These are phyloP conservation scores for Microdochium bolleyi DNA, from an alignment of 2,329 filamentous ascomycete genomes.

Conservation along the genomic window DNA sequence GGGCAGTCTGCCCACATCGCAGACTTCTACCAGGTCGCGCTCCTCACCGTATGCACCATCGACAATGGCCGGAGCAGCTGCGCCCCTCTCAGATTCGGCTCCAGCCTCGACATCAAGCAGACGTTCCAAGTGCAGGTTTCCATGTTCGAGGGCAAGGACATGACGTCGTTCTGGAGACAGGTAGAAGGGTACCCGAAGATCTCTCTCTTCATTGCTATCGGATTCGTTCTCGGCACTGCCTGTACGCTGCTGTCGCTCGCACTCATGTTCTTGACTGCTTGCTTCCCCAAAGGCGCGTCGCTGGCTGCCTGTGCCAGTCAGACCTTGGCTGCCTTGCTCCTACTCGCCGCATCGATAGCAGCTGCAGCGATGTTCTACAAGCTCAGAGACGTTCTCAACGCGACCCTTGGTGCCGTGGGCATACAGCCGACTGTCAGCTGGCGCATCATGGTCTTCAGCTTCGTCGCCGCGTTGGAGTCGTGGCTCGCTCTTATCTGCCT, in stretches of 20 bases:
- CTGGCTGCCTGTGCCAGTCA: conserved; percentile 7
- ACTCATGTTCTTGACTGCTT: conserved; percentile 9
- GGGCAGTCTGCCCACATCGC: conserved; percentile 18
- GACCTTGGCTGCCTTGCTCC: conserved; percentile 14
- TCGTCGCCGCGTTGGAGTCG: conserved; percentile 14
- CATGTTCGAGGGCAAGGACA: conserved; percentile 9
- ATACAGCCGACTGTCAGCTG: conserved; percentile 12
- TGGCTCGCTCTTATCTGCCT: conserved; percentile 10
- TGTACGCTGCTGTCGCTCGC: conserved; percentile 13
- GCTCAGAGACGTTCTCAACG: conserved; percentile 16
- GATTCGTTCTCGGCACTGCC: conserved; percentile 18
- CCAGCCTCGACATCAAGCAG: conserved; percentile 19
- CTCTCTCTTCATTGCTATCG: conserved; percentile 17
- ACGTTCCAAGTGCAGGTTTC: conserved; percentile 20
- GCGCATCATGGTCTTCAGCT: conserved; percentile 16
- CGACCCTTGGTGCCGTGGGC: conserved; percentile 13
- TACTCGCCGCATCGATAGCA: conserved; percentile 16
- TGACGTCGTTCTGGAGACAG: conserved; percentile 11
- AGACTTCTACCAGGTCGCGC: conserved; percentile 18
- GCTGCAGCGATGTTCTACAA: conserved; percentile 14
- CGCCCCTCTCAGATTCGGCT: conserved; percentile 16
- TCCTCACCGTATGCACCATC: conserved; percentile 22
- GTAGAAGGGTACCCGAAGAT: conserved; percentile 15
- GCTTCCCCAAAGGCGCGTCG: conserved; percentile 3
- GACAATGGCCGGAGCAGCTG: conserved; percentile 14